phyloP scores from a whole-genome alignment of 164 flowering plant genomes.

The Cinnamomum micranthum region DNA sequence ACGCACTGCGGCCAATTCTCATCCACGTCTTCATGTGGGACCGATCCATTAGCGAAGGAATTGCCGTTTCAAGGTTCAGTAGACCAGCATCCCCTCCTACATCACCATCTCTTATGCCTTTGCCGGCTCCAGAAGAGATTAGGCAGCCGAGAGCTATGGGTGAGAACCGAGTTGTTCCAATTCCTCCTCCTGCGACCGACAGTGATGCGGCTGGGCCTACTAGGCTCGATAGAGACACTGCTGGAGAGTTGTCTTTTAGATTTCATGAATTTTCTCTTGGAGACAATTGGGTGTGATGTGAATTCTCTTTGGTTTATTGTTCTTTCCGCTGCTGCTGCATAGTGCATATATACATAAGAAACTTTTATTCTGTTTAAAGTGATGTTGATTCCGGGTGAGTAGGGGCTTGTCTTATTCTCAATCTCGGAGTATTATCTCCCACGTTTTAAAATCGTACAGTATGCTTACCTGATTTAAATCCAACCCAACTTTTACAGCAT shows the following conservation, averaged over 20 bases:
- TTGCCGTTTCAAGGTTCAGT: conserved; percentile 18
- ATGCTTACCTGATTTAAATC: too few species aligned
- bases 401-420: too few species aligned
- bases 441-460: too few species aligned
- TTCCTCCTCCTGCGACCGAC: background rate
- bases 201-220: conserved; percentile 13
- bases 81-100: conserved; percentile 17
- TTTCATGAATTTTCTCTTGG: conserved; percentile 50
- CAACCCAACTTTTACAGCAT: too few species aligned
- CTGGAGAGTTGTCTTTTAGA: conserved; percentile 62
- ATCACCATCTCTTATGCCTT: conserved; percentile 11
- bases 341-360: too few species aligned
- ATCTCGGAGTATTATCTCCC: too few species aligned
- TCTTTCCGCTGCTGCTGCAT: too few species aligned
- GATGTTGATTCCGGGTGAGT: too few species aligned
- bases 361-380: too few species aligned
- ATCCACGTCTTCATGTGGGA: conserved; percentile 78
- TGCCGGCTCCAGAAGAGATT: conserved; percentile 28
- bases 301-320: background rate
- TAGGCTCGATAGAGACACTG: conserved; percentile 48
- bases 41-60: conserved; percentile 14
- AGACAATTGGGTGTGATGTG: conserved; percentile 54
- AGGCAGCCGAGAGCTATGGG: background rate
- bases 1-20: conserved; percentile 62
- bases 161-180: conserved; percentile 4